Percentiles rank a stretch among this genome's conserved stretches.
Conservation (phyloP, 805 yeast genomes). For the Candida nonsorbophila region DNA sequence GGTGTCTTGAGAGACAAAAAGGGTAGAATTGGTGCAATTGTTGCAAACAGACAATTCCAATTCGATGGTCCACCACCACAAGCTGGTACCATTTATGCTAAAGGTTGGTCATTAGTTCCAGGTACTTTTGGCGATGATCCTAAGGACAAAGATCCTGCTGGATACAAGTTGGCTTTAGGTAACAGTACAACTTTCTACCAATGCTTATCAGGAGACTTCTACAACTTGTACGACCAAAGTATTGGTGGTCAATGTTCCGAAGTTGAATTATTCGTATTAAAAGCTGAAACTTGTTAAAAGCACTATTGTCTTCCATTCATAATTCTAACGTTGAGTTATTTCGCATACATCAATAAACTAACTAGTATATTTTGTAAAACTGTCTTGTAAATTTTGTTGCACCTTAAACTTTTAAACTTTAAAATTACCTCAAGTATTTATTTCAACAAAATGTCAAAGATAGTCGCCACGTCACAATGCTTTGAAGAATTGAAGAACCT, state of each 20-base stretch:
- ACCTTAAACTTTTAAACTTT: too few relatives aligned
- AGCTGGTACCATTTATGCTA: constrained; percentile 66
- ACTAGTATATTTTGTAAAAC: too few relatives aligned
- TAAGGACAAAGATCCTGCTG: constrained; percentile 6
- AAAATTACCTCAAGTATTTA: too few relatives aligned
- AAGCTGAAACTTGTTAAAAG: constrained; percentile 11
- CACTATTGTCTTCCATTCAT: too few relatives aligned
- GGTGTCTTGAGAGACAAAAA: constrained; percentile 28
- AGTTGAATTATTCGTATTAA: constrained; percentile 13
- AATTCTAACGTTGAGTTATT: too few relatives aligned
- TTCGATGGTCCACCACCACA: constrained; percentile 82
- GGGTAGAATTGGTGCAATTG: constrained; percentile 42
- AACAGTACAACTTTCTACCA: constrained; percentile 59
- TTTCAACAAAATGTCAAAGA: too few relatives aligned
- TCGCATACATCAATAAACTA: too few relatives aligned
- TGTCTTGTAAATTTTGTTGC: too few relatives aligned
- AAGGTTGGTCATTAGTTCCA: constrained; percentile 50
- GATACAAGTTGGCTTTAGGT: constrained; percentile 54
- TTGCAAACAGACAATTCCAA: constrained; percentile 65
- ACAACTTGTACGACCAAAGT: constrained; percentile 66
- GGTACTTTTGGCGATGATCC: constrained; percentile 8
- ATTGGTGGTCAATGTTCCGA: constrained; percentile 41
- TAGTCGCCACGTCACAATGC: too few relatives aligned
- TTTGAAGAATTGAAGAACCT: too few relatives aligned
- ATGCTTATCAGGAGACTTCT: constrained; percentile 72